phyloP scores from a whole-genome alignment of 2,329 filamentous ascomycete species.

The Ophiostoma piceae region DNA sequence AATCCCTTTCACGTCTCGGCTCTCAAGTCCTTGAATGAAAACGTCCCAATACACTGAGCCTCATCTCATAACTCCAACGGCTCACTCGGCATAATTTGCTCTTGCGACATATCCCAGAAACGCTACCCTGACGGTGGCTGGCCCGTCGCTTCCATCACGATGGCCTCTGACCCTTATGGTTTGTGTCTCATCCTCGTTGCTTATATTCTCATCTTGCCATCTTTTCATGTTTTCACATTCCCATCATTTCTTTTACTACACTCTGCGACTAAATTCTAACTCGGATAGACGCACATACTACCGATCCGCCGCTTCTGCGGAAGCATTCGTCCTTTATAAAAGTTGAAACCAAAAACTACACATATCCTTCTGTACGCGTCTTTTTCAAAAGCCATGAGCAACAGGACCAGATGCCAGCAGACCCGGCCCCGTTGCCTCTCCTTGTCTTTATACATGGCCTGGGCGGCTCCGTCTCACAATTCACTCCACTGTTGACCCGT shows the following conservation, averaged over 20 bases:
- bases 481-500: slow-evolving; percentile 72
- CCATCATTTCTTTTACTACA: too few species aligned
- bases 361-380: slow-evolving; percentile 71
- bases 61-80: neutral
- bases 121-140: neutral
- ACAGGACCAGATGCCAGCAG: slow-evolving; percentile 68
- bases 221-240: too few species aligned
- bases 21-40: neutral
- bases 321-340: slow-evolving; percentile 66
- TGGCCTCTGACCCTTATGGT: slow-evolving; percentile 1
- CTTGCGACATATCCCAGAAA: neutral
- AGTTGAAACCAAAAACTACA: slow-evolving; percentile 65
- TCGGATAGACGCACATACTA: slow-evolving; percentile 42
- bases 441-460: slow-evolving; percentile 90
- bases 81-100: neutral
- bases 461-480: slow-evolving; percentile 87
- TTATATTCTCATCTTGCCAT: neutral
- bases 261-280: neutral
- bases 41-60: neutral
- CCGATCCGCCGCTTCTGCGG: slow-evolving; percentile 74
- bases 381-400: slow-evolving; percentile 82
- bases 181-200: neutral
- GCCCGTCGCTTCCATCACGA: neutral
- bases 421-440: slow-evolving; percentile 70
- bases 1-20: neutral